Evolutionary conservation across 2,329 filamentous ascomycete species (phyloP).

Genomic region (Rhexocercosporidium sp.): DNA sequence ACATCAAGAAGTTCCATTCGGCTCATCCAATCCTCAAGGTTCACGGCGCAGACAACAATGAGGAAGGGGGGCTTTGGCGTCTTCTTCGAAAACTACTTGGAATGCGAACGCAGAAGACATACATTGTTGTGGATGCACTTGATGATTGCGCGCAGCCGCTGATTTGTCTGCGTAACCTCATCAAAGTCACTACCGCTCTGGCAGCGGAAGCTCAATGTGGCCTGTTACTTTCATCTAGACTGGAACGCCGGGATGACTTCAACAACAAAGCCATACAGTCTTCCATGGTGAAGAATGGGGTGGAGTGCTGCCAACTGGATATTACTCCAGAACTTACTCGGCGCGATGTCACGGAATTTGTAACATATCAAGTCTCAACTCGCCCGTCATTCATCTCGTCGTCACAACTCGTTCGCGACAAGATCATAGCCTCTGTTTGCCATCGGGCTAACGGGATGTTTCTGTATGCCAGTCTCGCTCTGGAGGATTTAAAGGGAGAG

Average conservation of each 20-base stretch:
- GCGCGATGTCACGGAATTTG: background rate
- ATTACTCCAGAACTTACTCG: background rate
- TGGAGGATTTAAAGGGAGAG: background rate
- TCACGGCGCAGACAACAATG: background rate
- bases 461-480: constrained; percentile 3
- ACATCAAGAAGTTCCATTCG: background rate
- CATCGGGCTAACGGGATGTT: constrained; percentile 3
- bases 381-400: background rate
- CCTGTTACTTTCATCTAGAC: background rate
- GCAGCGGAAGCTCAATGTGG: background rate
- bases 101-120: background rate
- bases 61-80: background rate
- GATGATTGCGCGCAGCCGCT: constrained; percentile 1
- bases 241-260: background rate
- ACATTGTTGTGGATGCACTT: constrained; percentile 6
- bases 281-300: background rate
- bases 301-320: background rate
- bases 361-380: background rate
- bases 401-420: background rate
- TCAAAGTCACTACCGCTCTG: background rate
- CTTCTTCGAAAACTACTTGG: background rate
- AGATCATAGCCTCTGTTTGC: background rate
- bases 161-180: background rate
- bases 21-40: background rate
- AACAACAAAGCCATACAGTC: background rate